A percentile compares a stretch with the other conserved stretches of the same genome.
Conservation (phyloP, 1,284 basidiomycete species). For the Leccinum variabile region DNA sequence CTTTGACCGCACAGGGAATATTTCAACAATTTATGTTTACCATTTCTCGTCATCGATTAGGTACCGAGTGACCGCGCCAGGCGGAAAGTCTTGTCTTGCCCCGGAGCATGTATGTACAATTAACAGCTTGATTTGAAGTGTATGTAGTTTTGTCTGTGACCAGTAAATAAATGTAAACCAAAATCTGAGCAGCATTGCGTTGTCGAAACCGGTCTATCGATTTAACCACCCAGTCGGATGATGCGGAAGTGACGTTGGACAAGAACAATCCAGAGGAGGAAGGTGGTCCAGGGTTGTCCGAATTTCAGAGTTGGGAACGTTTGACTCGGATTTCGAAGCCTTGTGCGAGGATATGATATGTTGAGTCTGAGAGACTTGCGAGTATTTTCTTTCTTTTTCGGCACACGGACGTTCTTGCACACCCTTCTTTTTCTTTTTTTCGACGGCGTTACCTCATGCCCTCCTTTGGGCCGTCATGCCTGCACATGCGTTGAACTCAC, state of each 20-base stretch:
- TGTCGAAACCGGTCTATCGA: too few relatives aligned
- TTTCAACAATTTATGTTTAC: neutral
- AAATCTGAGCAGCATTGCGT: too few relatives aligned
- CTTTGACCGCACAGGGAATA: too few relatives aligned
- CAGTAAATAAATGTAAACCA: too few relatives aligned
- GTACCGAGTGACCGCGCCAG: too few relatives aligned
- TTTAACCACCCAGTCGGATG: slow-evolving; percentile 28
- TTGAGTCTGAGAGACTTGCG: slow-evolving; percentile 6
- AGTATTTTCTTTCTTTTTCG: neutral
- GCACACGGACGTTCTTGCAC: slow-evolving; percentile 1
- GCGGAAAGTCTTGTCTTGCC: too few relatives aligned
- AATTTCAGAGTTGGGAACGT: slow-evolving; percentile 17
- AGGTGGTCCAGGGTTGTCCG: slow-evolving; percentile 1
- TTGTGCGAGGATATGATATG: slow-evolving; percentile 10
- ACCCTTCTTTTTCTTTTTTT: neutral
- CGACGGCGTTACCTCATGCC: neutral
- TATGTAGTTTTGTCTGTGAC: neutral
- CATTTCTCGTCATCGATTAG: too few relatives aligned
- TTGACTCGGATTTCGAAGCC: slow-evolving; percentile 33
- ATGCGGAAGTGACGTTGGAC: slow-evolving; percentile 25
- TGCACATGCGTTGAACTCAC: neutral
- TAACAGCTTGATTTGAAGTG: neutral
- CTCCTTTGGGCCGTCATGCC: neutral
- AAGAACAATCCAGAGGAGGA: slow-evolving; percentile 13
- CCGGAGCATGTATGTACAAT: neutral